Percentiles rank a stretch among this genome's conserved stretches.
Conservation (phyloP, 805 yeast species). For the Zygotorulaspora sp. region DNA sequence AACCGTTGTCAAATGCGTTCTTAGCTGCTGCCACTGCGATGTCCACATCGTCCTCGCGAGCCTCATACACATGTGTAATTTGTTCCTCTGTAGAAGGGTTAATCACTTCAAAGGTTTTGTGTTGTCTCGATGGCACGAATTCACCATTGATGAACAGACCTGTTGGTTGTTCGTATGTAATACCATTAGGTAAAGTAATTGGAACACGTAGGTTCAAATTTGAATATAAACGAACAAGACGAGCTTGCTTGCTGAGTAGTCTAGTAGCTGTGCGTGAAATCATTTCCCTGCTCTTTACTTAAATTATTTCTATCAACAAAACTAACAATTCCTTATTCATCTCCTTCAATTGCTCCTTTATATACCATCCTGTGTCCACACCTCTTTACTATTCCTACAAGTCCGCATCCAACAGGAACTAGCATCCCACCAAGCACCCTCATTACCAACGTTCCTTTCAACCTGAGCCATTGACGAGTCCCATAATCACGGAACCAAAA, state of each 20-base stretch:
- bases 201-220: conserved; percentile 44
- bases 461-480: not conserved
- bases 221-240: conserved; percentile 24
- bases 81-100: conserved; percentile 71
- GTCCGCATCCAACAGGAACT: conserved; percentile 3
- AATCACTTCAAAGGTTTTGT: conserved; percentile 57
- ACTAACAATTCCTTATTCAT: too few species aligned
- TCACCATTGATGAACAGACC: conserved; percentile 76
- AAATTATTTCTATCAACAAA: too few species aligned
- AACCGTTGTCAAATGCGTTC: conserved; percentile 63
- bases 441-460: not conserved
- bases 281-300: too few species aligned
- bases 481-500: too few species aligned
- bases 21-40: conserved; percentile 81
- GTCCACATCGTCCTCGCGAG: conserved; percentile 70
- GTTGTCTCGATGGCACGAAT: conserved; percentile 55
- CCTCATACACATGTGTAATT: conserved; percentile 61
- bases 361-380: too few species aligned
- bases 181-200: conserved; percentile 65
- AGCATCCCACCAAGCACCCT: too few species aligned
- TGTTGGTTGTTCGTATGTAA: conserved; percentile 66
- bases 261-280: conserved; percentile 8
- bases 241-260: conserved; percentile 1
- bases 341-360: too few species aligned
- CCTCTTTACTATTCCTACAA: not conserved